Conservation (phyloP, 139 green algal species). For the Chlorella sp. region DNA sequence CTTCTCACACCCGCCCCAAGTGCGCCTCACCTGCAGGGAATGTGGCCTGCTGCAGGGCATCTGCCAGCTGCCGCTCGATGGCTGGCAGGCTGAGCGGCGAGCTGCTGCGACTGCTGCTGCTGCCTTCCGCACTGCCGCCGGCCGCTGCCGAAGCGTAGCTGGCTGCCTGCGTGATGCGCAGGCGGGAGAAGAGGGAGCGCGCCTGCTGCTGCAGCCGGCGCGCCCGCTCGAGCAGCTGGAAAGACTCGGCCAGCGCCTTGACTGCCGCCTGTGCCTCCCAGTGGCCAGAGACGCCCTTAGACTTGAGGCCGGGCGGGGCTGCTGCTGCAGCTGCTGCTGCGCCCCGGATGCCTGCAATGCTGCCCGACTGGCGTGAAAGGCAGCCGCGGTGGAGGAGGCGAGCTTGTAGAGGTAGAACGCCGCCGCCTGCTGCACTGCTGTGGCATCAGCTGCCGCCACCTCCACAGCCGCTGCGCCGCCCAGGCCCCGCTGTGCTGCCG, state of each 20-base stretch:
- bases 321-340: neutral
- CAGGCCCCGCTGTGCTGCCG: neutral
- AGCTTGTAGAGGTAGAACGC: conserved; percentile 11
- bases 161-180: too few species aligned
- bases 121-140: too few species aligned
- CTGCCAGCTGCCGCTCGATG: neutral
- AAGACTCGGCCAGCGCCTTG: too few species aligned
- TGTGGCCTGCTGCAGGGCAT: neutral
- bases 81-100: neutral
- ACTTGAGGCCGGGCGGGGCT: neutral
- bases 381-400: neutral
- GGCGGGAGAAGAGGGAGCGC: too few species aligned
- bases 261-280: too few species aligned
- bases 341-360: neutral
- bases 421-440: neutral
- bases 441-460: neutral
- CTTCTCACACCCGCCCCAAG: too few species aligned
- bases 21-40: neutral
- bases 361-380: neutral
- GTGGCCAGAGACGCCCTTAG: too few species aligned
- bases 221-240: too few species aligned
- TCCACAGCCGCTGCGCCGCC: neutral
- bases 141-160: too few species aligned
- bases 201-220: too few species aligned
- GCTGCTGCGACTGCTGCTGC: too few species aligned